Percentiles rank a stretch among this genome's conserved stretches.
phyloP scores from a whole-genome alignment of 2,329 filamentous ascomycete species.

The Fusarium miscanthi region DNA sequence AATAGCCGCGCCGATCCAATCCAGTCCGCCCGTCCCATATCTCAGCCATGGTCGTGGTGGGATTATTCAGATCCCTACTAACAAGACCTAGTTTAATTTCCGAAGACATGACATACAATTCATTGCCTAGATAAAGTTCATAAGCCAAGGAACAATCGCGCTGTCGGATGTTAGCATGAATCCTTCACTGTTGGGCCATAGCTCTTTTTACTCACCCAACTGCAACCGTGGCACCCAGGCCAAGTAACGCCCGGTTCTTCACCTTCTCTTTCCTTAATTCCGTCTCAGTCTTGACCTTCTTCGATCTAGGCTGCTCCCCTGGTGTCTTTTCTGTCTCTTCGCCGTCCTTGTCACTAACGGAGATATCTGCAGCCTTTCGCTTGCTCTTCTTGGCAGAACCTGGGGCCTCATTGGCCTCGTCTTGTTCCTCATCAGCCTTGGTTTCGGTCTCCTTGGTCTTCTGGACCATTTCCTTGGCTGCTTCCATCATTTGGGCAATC shows the following conservation, averaged over 20 bases:
- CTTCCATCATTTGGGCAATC: constrained; percentile 83
- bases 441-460: constrained; percentile 64
- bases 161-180: constrained; percentile 44
- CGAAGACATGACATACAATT: constrained; percentile 40
- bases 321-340: constrained; percentile 44
- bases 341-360: constrained; percentile 69
- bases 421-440: constrained; percentile 55
- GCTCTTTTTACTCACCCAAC: constrained; percentile 78
- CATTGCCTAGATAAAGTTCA: constrained; percentile 59
- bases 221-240: constrained; percentile 86
- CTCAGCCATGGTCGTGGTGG: constrained; percentile 38
- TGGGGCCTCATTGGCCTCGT: constrained; percentile 50
- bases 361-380: constrained; percentile 79
- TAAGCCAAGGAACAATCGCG: constrained; percentile 63
- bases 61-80: constrained; percentile 13
- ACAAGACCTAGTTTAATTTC: constrained; percentile 18
- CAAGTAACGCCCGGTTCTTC: constrained; percentile 84
- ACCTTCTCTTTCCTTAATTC: constrained; percentile 88
- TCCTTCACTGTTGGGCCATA: background rate
- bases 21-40: constrained; percentile 42
- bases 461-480: constrained; percentile 89
- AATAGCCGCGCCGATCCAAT: constrained; percentile 47
- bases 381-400: constrained; percentile 67
- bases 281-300: constrained; percentile 84
- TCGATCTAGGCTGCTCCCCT: constrained; percentile 65